A percentile compares a stretch with the other conserved stretches of the same genome.
Conservation (phyloP, 2,329 filamentous ascomycete genomes). For the Neopestalotiopsis clavispora region DNA sequence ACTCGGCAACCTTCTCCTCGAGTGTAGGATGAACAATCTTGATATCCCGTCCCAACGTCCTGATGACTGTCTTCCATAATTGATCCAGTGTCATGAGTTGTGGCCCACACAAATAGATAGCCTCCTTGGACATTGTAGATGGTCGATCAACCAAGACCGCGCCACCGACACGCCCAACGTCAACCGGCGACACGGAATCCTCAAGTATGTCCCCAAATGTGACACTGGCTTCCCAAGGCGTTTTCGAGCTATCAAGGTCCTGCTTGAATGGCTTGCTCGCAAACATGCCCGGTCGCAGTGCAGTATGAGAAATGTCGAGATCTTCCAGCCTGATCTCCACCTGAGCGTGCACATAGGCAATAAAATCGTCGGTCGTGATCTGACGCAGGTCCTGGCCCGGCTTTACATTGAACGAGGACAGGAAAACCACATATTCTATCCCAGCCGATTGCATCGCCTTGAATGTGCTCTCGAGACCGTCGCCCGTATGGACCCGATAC, state of each 20-base stretch:
- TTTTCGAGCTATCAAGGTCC: background rate
- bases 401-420: background rate
- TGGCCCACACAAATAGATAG: background rate
- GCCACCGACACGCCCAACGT: background rate
- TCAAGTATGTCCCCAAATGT: background rate
- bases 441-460: background rate
- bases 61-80: background rate
- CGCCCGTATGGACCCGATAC: background rate
- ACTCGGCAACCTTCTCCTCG: background rate
- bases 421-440: background rate
- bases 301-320: background rate
- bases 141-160: background rate
- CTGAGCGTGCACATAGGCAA: background rate
- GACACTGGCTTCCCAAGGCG: background rate
- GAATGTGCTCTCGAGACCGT: background rate
- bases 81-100: background rate
- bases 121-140: background rate
- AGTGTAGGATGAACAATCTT: background rate
- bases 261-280: background rate
- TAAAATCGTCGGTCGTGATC: background rate
- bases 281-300: background rate
- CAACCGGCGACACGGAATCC: background rate
- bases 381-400: background rate
- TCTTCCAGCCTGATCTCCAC: background rate
- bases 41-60: background rate